Percentiles rank a stretch among this genome's conserved stretches.
These are phyloP conservation scores for Sugiyamaella chiloensis DNA, from an alignment of 805 yeast genomes.

Conservation along the genomic window DNA sequence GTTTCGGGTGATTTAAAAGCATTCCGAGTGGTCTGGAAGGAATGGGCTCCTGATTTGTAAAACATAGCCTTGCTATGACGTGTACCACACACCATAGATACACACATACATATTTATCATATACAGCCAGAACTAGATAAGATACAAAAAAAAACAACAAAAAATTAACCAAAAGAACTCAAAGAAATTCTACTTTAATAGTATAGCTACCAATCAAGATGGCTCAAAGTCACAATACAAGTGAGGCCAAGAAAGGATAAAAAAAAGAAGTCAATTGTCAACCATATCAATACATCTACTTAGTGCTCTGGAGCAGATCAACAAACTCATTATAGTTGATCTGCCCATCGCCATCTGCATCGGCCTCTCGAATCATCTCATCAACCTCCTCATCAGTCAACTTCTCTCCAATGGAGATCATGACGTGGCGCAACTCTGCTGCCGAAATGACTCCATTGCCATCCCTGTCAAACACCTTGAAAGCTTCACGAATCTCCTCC, in stretches of 20 bases:
- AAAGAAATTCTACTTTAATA: no score
- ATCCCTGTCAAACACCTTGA: constrained; percentile 89
- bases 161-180: no score
- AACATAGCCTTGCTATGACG: no score
- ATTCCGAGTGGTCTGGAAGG: constrained; percentile 32
- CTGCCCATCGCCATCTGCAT: constrained; percentile 81
- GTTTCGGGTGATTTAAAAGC: constrained; percentile 30
- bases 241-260: no score
- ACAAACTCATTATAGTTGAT: constrained; percentile 97
- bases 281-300: not conserved
- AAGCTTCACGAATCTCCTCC: constrained; percentile 96
- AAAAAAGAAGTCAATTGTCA: no score
- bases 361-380: constrained; percentile 96
- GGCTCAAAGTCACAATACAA: no score
- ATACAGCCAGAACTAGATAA: no score
- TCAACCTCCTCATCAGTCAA: constrained; percentile 95
- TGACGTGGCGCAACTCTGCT: constrained; percentile 93
- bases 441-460: constrained; percentile 97
- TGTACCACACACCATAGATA: no score
- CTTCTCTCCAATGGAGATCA: constrained; percentile 96
- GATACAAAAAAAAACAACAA: no score
- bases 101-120: no score
- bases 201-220: no score
- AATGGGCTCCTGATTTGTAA: constrained; percentile 29
- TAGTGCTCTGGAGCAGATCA: constrained; percentile 51